Percentiles rank a stretch among this genome's conserved stretches.
Evolutionary conservation across 2,329 filamentous ascomycete genomes (phyloP).

Genomic region (Exophiala mesophila): DNA sequence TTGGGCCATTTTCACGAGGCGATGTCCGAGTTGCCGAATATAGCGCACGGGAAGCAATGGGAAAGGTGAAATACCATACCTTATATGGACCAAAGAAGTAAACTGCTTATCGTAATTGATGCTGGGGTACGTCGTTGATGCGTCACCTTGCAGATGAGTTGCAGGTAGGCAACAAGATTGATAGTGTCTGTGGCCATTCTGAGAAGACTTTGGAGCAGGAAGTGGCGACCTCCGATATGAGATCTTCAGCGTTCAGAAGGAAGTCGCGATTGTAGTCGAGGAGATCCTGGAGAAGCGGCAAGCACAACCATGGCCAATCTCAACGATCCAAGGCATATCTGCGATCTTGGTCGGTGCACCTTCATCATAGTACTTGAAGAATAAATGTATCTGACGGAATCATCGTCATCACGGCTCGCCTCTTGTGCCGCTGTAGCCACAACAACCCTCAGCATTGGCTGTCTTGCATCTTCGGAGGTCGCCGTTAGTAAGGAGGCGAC

Average conservation of each 20-base stretch:
- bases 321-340: no score
- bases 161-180: constrained; percentile 17
- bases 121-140: constrained; percentile 5
- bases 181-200: constrained; percentile 2
- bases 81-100: constrained; percentile 14
- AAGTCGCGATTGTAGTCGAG: neutral
- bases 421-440: no score
- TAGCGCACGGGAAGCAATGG: neutral
- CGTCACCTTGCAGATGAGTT: constrained; percentile 17
- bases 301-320: constrained; percentile 19
- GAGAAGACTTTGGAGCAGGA: constrained; percentile 6
- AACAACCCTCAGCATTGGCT: no score
- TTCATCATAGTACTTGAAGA: no score
- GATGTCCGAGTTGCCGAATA: neutral
- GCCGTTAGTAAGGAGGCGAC: no score
- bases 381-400: no score
- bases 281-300: constrained; percentile 7
- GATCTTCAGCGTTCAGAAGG: constrained; percentile 1
- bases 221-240: constrained; percentile 21
- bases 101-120: no score
- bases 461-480: no score
- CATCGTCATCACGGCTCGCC: no score
- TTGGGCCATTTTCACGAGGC: constrained; percentile 6
- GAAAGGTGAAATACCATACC: constrained; percentile 3
- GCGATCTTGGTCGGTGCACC: no score